Base-by-base conservation (phyloP, 345 rosid species). In the Balakata baccata region DNA sequence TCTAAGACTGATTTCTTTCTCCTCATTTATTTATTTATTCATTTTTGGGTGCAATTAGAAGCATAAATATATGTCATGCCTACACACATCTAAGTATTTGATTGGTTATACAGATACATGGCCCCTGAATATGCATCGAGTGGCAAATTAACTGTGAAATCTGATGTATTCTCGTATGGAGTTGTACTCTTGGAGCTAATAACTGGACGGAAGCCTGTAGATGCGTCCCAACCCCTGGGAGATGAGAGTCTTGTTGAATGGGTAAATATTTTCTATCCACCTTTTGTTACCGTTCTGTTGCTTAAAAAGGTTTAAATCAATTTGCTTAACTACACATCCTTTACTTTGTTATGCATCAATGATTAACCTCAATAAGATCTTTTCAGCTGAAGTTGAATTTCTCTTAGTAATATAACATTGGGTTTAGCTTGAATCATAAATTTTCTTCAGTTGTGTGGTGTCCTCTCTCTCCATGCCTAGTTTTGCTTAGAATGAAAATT, bases 121-220 rank as follows among this genome's bases (percentile, higher is more conserved):
- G 99, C 99, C 80, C 98, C 97, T 70, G 99, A 94, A 81, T 94
- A 94, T 87, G 99, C 97, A 84, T 83, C 93, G 72, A 94, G 96
- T 76, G 99, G 99, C 29, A 94, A 92, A 82, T 79, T 94, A 82
- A 92, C 98, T 0, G 98, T 92, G 81, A 92, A 94, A 83, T 94
- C 98, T 63, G 98, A 94, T 72, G 96, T 94, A 2, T 92, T 85
- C 89, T 94, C 98, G 0, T 94, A 83, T 49, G 99, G 99, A 51
- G 98, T 94, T 69, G 95, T 94, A 82, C 88, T 94, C 76, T 81
- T 94, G 80, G 99, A 94, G 87, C 88, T 94, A 68, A 86, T 94
- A 76, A 94, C 99, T 46, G 99, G 99, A 85, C 84, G 95, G 70
- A 92, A 88, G 83, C 97, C 98, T n/a, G 97, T 94, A 59, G 99